Evolutionary conservation across 2,329 filamentous ascomycete genomes (phyloP).

Genomic region (Neofusicoccum cordaticola): DNA sequence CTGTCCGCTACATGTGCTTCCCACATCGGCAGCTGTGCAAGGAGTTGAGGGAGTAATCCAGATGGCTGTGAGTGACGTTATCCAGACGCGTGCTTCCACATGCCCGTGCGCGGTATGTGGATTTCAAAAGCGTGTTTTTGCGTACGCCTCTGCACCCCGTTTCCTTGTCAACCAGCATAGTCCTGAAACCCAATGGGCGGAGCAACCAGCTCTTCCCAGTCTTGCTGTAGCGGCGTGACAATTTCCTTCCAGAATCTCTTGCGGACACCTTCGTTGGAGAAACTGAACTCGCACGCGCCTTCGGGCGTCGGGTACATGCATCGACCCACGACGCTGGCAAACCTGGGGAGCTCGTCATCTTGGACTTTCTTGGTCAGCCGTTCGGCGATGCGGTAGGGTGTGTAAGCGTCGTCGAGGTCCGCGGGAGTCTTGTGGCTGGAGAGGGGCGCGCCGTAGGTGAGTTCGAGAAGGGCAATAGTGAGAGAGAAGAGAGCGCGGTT

Average conservation of each 20-base stretch:
- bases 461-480: conserved; percentile 21
- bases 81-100: no score
- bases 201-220: conserved; percentile 17
- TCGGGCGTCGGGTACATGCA: conserved; percentile 15
- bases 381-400: conserved; percentile 13
- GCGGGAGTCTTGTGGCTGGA: conserved; percentile 1
- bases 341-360: conserved; percentile 13
- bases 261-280: conserved; percentile 13
- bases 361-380: conserved; percentile 14
- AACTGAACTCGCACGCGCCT: background rate
- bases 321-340: conserved; percentile 15
- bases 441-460: conserved; percentile 17
- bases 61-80: no score
- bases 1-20: no score
- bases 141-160: background rate
- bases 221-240: conserved; percentile 12
- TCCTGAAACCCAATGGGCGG: background rate
- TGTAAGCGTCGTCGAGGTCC: conserved; percentile 18
- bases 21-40: no score
- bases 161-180: background rate
- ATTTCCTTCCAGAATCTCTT: conserved; percentile 17
- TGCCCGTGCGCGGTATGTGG: no score
- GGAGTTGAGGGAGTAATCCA: no score
- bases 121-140: no score
- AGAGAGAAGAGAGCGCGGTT: conserved; percentile 21